Base-by-base conservation (phyloP, 2,329 filamentous ascomycete species). In the Talaromyces sp. region DNA sequence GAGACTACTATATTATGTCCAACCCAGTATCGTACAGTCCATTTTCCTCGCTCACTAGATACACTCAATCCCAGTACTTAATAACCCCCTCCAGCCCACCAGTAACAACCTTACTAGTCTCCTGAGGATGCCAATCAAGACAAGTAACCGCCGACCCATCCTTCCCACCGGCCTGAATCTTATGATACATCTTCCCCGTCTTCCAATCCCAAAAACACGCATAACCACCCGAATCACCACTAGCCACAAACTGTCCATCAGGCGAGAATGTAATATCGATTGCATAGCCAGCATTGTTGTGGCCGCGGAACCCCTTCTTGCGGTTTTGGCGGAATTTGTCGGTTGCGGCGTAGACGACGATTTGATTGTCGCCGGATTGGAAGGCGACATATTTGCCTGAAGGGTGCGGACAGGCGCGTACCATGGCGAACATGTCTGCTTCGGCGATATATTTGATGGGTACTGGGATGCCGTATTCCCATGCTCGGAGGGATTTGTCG, bases 141-240 rank as follows among this genome's bases (percentile, higher is more conserved):
- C 90, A 91, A n/a, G 92, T 92, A 63, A 97, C 85, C 5, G 93
- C 88, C 62, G 90, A 87, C 63, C 92, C 93, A 66, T 91, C 88
- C 27, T 81, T 81, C 5, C 80, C 80, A 43, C 79, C 79, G 2
- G 92, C 93, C 79, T 91, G 87, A 69, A 99, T 88, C 84, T 98
- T 98, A 80, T 97, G 92, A 80, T 92, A 97, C 93, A 99, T 94
- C 81, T 97, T 98, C 78, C 94, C 96, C 45, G 93, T 97, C 86
- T 99, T 99, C 92, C 93, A 99, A 79, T 98, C 95, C 92, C 93
- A 99, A 81, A 98, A 97, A 79, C 91, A 96, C 58, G 97, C 88
- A 73, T 87, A 97, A 40, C 96, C 95, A 17, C 87, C 92, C 61
- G 88, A 91, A 77, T 99, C 95, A 68, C 95, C 95, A 19, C 87